Percentiles rank a stretch among this genome's conserved stretches.
Conservation (phyloP, 805 yeast species). For the Yamadazyma scolyti region DNA sequence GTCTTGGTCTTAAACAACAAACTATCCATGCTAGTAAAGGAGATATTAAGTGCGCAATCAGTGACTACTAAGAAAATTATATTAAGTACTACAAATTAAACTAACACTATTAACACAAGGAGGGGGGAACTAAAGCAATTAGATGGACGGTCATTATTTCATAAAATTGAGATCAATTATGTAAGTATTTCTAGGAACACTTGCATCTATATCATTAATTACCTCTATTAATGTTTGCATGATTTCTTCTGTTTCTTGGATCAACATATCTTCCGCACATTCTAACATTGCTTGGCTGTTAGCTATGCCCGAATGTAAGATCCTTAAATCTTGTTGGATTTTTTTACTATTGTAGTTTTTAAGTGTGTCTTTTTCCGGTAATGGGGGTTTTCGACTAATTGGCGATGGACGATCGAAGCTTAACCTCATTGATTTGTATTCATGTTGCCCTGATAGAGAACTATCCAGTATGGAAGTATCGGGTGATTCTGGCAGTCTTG, state of each 20-base stretch:
- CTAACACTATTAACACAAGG: too few species aligned
- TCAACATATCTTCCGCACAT: slow-evolving; percentile 24
- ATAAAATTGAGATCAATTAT: slow-evolving; percentile 1
- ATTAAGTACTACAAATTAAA: too few species aligned
- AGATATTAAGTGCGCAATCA: not conserved
- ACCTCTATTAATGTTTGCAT: slow-evolving; percentile 13
- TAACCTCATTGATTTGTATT: too few species aligned
- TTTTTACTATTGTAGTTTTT: slow-evolving; percentile 1
- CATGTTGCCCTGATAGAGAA: too few species aligned
- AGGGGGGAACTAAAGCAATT: too few species aligned
- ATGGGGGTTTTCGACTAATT: too few species aligned
- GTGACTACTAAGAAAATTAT: too few species aligned
- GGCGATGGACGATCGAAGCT: too few species aligned
- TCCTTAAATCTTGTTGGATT: slow-evolving; percentile 2
- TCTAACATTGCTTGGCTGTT: slow-evolving; percentile 18
- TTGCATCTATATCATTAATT: slow-evolving; percentile 11
- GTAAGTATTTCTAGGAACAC: slow-evolving; percentile 21
- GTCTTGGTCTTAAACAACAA: slow-evolving; percentile 12
- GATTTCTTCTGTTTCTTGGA: slow-evolving; percentile 17
- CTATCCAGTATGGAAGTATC: too few species aligned
- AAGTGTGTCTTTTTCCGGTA: slow-evolving; percentile 4
- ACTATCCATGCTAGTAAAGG: slow-evolving; percentile 4
- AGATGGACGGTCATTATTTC: too few species aligned
- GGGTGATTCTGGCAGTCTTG: too few species aligned
- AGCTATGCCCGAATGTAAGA: slow-evolving; percentile 6